Conservation (phyloP, 2,329 filamentous ascomycete species). For the Clarireedia paspali region DNA sequence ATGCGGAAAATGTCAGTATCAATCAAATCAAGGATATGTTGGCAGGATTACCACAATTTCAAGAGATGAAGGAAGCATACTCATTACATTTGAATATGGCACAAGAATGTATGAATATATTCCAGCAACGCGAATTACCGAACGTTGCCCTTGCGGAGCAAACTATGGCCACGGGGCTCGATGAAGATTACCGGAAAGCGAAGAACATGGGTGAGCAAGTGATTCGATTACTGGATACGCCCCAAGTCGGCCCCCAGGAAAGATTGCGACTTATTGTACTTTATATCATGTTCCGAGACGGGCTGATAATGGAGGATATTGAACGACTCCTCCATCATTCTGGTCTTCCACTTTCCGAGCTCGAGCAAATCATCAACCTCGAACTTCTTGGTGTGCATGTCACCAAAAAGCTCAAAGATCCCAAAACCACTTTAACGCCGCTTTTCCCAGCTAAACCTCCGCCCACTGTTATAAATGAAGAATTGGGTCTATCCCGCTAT, state of each 20-base stretch:
- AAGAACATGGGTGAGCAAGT: conserved; percentile 84
- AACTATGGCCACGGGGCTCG: conserved; percentile 81
- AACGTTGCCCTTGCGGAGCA: conserved; percentile 88
- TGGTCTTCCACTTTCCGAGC: conserved; percentile 65
- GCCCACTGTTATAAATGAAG: conserved; percentile 53
- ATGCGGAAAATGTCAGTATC: conserved; percentile 63
- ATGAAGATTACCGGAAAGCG: conserved; percentile 86
- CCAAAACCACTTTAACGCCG: conserved; percentile 43
- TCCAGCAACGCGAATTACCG: conserved; percentile 74
- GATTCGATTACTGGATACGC: conserved; percentile 81
- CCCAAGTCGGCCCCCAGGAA: conserved; percentile 62
- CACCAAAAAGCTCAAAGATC: conserved; percentile 68
- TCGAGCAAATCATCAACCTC: conserved; percentile 67
- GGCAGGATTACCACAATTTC: conserved; percentile 87
- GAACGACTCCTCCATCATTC: conserved; percentile 79
- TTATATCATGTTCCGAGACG: conserved; percentile 80
- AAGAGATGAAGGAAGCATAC: conserved; percentile 92
- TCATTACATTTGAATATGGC: conserved; percentile 94
- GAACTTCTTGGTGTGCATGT: conserved; percentile 73
- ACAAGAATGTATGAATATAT: conserved; percentile 92
- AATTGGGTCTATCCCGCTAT: conserved; percentile 81
- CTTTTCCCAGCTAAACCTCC: conserved; percentile 64
- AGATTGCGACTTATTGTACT: conserved; percentile 78
- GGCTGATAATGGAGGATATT: conserved; percentile 76
- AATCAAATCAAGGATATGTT: conserved; percentile 97